A percentile compares a stretch with the other conserved stretches of the same genome.
phyloP scores from a whole-genome alignment of 306 rosid species.

The Quercus variabilis region DNA sequence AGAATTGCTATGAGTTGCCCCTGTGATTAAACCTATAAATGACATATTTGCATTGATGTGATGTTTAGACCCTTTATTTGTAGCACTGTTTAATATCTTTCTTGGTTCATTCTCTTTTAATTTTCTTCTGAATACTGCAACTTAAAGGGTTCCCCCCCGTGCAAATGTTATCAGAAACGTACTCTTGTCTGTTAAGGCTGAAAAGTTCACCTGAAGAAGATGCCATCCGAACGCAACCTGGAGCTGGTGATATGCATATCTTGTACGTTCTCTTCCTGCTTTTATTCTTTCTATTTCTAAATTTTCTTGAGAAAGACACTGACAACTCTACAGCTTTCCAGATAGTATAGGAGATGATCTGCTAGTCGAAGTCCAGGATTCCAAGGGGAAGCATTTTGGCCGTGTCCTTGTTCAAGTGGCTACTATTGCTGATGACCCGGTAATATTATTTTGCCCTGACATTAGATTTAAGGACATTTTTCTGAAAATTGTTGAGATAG shows the following conservation, averaged over 20 bases:
- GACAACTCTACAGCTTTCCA: conserved; percentile 88
- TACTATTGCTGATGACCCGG: conserved; percentile 78
- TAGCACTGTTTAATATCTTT: neutral
- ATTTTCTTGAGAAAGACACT: conserved; percentile 31
- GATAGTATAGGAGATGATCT: conserved; percentile 94
- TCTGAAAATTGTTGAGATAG: conserved; percentile 8
- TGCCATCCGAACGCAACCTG: conserved; percentile 81
- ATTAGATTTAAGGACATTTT: neutral
- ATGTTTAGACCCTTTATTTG: conserved; percentile 1
- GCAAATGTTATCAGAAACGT: conserved; percentile 60
- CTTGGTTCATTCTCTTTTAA: conserved; percentile 3
- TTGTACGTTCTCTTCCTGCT: conserved; percentile 55
- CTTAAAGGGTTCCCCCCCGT: neutral
- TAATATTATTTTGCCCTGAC: conserved; percentile 32
- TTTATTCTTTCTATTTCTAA: neutral
- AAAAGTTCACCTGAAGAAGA: conserved; percentile 87
- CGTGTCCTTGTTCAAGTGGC: conserved; percentile 81
- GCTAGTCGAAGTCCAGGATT: conserved; percentile 87
- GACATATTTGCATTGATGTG: neutral
- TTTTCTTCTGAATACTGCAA: neutral
- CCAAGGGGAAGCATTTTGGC: conserved; percentile 84
- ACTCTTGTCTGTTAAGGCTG: conserved; percentile 74
- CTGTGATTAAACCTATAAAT: neutral
- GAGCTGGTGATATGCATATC: conserved; percentile 85
- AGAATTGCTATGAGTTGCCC: neutral